Evolutionary conservation across 352 stramenopile species (phyloP).

Genomic region (Pythium myriotylum): DNA sequence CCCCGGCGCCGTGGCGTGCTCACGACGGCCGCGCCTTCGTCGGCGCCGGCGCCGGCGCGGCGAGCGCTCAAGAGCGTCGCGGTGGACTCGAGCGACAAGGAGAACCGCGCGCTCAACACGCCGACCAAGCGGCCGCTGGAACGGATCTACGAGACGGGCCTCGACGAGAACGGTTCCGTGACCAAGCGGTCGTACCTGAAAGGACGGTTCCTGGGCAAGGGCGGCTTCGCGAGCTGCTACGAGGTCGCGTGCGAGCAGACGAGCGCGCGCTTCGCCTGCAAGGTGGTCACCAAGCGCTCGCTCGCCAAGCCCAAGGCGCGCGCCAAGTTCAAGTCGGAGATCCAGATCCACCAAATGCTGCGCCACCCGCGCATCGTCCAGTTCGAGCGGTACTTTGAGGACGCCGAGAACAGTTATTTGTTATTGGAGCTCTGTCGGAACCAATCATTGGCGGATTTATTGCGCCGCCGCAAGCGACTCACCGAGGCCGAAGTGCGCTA

Average conservation of each 20-base stretch:
- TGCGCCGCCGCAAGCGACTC: constrained; percentile 94
- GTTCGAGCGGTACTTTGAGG: constrained; percentile 99
- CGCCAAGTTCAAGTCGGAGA: constrained; percentile 97
- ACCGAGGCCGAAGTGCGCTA: constrained; percentile 95
- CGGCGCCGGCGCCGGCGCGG: neutral
- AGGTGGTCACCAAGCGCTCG: constrained; percentile 98
- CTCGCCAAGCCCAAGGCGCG: constrained; percentile 96
- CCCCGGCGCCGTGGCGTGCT: neutral
- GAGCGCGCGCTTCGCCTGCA: constrained; percentile 94
- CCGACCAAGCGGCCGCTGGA: constrained; percentile 30
- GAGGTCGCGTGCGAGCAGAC: constrained; percentile 93
- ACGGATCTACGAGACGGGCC: constrained; percentile 66
- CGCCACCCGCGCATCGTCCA: constrained; percentile 95
- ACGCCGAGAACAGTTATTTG: constrained; percentile 97
- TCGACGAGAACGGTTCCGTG: constrained; percentile 54
- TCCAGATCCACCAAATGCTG: constrained; percentile 98
- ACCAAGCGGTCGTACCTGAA: constrained; percentile 86
- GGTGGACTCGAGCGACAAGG: constrained; percentile 20
- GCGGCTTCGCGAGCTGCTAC: constrained; percentile 98
- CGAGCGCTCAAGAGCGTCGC: neutral
- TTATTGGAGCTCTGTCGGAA: constrained; percentile 97
- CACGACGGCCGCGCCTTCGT: neutral
- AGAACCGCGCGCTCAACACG: constrained; percentile 19
- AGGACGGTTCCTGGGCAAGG: constrained; percentile 95
- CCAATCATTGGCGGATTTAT: constrained; percentile 95